Evolutionary conservation across 306 rosid genomes (phyloP), one percentile per base, ranked within the genome.

Genomic region (Vigna trinervia): DNA sequence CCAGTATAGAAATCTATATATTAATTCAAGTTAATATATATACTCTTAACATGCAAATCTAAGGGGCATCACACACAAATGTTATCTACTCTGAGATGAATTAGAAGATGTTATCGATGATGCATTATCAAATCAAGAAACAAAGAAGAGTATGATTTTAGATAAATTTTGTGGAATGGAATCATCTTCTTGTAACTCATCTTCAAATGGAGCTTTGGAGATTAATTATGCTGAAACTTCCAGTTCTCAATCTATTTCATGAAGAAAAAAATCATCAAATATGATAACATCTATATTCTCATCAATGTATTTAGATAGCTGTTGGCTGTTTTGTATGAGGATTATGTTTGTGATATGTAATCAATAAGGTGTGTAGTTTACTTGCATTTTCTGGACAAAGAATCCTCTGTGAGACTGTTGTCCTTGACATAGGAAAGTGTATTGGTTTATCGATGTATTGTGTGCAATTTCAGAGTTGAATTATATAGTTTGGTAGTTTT

Each of bases 151-250:
- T 58, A 9, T 28, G 47, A 30, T 65, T 50, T 65, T 0, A 34
- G 65, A 64, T 41, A 68, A 45, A 11, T 36, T 58, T 5, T 50
- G 2, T 20, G 61, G 17, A 71, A 57, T 63, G 51, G 75, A 43
- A 57, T 5, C 80, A 65, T 85, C 86, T 41, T 76, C 85, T 23
- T 70, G 47, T 67, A 71, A 83, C 51, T 83, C 79, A 12, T 62
- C 47, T 46, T 1, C 59, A 6, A 73, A 58, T 52, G 46, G 11
- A 59, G 48, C 45, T 64, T 30, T 23, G 15, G 59, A 77, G 65
- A 59, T 59, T 19, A 72, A 51, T 17, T 1, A 20, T 34, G 0
- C 17, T 10, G 36, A 56, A 56, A 69, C 51, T 81, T 64, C 17
- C 19, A 23, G 36, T 26, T 23, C 36, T 23, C 63, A 8, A 5